Conservation (phyloP, 176 grass and related monocot species). For the Avena eriantha region DNA sequence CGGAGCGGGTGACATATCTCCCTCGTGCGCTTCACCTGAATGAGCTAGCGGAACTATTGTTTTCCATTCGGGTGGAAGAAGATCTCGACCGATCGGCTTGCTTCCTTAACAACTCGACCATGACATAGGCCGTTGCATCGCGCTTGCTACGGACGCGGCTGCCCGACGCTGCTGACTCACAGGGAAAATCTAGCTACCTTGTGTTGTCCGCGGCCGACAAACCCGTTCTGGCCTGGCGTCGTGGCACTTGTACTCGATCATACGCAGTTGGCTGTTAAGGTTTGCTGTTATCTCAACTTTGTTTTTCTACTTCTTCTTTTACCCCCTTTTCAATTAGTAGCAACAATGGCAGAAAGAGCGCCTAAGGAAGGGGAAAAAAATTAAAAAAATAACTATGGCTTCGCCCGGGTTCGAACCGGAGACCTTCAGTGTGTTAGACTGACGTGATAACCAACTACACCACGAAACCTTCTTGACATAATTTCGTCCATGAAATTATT, state of each 20-base stretch:
- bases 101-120: background rate
- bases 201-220: background rate
- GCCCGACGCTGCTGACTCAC: background rate
- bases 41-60: background rate
- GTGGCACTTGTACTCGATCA: too few species aligned
- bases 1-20: background rate
- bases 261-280: too few species aligned
- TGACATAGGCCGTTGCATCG: background rate
- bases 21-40: background rate
- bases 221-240: too few species aligned
- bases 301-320: background rate
- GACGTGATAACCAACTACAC: constrained; percentile 99
- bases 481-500: too few species aligned
- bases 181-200: background rate
- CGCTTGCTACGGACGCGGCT: background rate
- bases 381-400: constrained; percentile 2
- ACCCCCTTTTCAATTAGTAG: too few species aligned
- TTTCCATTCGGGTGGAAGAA: background rate
- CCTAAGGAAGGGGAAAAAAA: too few species aligned
- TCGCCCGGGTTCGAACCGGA: constrained; percentile 91
- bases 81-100: background rate
- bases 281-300: background rate
- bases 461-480: too few species aligned
- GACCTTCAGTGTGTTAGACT: constrained; percentile 97
- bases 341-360: background rate